Conservation (phyloP, 148 eudicot species). For the Camellia japonica region DNA sequence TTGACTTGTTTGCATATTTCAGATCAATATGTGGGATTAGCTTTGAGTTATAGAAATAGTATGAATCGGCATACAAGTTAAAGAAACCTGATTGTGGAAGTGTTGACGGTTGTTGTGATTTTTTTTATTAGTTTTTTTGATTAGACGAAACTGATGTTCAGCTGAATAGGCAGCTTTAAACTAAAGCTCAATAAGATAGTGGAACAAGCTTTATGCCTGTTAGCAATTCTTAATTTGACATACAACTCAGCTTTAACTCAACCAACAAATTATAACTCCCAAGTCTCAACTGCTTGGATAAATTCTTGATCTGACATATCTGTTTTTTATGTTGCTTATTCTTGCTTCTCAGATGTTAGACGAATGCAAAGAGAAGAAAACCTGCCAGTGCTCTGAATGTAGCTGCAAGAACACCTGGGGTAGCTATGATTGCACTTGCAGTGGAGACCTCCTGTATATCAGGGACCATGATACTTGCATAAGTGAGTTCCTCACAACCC, state of each 20-base stretch:
- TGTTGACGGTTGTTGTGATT: too few relatives aligned
- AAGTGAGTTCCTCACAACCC: constrained; percentile 42
- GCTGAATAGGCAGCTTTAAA: too few relatives aligned
- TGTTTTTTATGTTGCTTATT: neutral
- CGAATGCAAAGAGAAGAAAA: constrained; percentile 86
- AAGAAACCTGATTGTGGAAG: neutral
- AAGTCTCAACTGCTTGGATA: neutral
- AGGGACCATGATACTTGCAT: constrained; percentile 93
- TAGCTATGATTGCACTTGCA: constrained; percentile 83
- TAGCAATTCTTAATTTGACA: constrained; percentile 1
- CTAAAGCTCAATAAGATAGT: too few relatives aligned
- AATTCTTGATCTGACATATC: neutral
- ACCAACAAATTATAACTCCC: too few relatives aligned
- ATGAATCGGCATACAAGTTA: neutral
- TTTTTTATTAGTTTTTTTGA: too few relatives aligned
- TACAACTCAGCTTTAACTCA: neutral
- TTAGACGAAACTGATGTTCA: too few relatives aligned
- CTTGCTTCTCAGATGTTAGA: constrained; percentile 56
- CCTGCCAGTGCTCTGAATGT: constrained; percentile 90
- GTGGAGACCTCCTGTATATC: constrained; percentile 74
- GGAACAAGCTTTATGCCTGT: neutral
- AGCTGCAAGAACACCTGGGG: constrained; percentile 98
- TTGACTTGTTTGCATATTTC: neutral
- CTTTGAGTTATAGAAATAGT: neutral
- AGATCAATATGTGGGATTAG: neutral